Evolutionary conservation across 257 asterid species (phyloP).

Genomic region (Solanum sejunctum): DNA sequence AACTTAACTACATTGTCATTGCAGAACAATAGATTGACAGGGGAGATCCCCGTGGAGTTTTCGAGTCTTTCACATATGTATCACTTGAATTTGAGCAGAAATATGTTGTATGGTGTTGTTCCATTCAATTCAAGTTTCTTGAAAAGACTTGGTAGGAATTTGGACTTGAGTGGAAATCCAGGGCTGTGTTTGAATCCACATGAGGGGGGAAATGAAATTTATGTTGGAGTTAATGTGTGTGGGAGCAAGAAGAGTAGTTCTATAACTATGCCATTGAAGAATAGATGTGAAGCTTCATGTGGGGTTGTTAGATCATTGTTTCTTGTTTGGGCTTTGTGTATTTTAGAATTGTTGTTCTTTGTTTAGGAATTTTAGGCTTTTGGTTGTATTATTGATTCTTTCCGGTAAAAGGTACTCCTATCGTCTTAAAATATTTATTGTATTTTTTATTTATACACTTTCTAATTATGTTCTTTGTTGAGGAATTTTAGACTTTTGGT

Average conservation of each 20-base stretch:
- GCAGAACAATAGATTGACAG: constrained; percentile 55
- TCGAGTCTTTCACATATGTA: constrained; percentile 39
- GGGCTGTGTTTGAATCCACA: constrained; percentile 55
- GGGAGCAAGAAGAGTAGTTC: constrained; percentile 26
- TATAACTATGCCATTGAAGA: constrained; percentile 22
- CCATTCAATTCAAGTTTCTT: constrained; percentile 68
- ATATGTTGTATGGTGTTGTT: constrained; percentile 48
- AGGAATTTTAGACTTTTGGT: background rate
- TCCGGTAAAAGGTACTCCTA: no score
- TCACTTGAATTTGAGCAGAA: constrained; percentile 77
- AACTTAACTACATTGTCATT: constrained; percentile 58
- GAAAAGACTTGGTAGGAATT: constrained; percentile 56
- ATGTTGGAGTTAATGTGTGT: constrained; percentile 37
- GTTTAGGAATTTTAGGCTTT: background rate
- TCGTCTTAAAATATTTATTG: no score
- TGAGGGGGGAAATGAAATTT: constrained; percentile 6
- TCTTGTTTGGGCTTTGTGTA: constrained; percentile 6
- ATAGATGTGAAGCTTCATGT: constrained; percentile 24
- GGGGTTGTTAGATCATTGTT: constrained; percentile 4
- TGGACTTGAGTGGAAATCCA: constrained; percentile 74
- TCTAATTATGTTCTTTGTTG: no score
- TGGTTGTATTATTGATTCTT: background rate
- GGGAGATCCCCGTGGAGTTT: constrained; percentile 49
- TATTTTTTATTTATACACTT: no score
- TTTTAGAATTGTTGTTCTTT: background rate